Conservation (phyloP, 108 stramenopile species). For the Parietichytrium sp. region DNA sequence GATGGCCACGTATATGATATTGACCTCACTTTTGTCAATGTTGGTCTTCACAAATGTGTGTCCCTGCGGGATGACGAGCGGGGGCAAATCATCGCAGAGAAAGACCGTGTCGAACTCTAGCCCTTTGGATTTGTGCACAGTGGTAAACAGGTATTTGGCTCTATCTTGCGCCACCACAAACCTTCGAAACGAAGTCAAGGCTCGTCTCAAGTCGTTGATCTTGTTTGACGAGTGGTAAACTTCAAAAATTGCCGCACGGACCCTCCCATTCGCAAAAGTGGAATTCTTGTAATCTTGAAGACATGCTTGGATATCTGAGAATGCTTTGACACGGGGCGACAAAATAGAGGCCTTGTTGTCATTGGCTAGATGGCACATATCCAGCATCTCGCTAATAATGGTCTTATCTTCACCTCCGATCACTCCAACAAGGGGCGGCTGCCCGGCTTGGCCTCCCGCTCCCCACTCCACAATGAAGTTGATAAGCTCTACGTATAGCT, state of each 20-base stretch:
- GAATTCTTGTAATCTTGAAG: neutral
- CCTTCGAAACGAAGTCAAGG: too few species aligned
- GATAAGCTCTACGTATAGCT: too few species aligned
- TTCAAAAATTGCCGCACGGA: neutral
- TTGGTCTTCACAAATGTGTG: neutral
- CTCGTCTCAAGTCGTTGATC: too few species aligned
- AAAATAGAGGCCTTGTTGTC: neutral
- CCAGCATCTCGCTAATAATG: neutral
- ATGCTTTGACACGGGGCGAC: neutral
- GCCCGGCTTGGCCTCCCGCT: too few species aligned
- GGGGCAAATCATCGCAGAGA: neutral
- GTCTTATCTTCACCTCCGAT: neutral
- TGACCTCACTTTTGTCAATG: neutral
- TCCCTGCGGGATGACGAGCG: neutral
- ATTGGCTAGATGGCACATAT: neutral
- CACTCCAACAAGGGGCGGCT: neutral
- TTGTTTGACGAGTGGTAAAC: neutral
- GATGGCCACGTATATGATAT: slow-evolving; percentile 2
- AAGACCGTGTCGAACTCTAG: slow-evolving; percentile 26
- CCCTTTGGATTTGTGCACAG: slow-evolving; percentile 23
- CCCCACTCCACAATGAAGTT: too few species aligned
- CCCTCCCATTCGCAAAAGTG: neutral
- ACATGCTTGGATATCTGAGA: neutral
- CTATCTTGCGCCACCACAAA: neutral
- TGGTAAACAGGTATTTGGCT: neutral